These are phyloP conservation scores for Themeda triandra DNA, from an alignment of 176 grass and related monocot species.

Conservation along the genomic window DNA sequence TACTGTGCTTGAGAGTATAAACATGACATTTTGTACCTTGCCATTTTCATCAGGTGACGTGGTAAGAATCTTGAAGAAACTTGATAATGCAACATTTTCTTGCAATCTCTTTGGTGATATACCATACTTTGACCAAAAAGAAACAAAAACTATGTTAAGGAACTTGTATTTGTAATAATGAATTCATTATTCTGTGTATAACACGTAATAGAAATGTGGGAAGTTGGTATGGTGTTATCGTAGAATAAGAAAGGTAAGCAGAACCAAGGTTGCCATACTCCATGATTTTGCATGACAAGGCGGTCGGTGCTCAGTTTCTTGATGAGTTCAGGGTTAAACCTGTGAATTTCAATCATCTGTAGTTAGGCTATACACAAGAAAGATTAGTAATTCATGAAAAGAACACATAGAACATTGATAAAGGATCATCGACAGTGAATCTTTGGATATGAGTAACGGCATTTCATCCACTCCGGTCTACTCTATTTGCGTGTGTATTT, in stretches of 20 bases:
- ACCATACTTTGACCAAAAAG: constrained; percentile 53
- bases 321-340: constrained; percentile 65
- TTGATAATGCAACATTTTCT: constrained; percentile 59
- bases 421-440: neutral
- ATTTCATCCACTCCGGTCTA: neutral
- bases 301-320: constrained; percentile 75
- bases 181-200: neutral
- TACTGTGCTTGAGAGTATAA: neutral
- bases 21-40: constrained; percentile 42
- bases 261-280: constrained; percentile 27
- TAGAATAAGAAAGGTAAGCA: neutral
- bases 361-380: neutral
- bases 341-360: constrained; percentile 20
- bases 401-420: neutral
- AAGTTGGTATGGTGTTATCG: neutral
- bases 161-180: neutral
- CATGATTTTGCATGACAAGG: constrained; percentile 94
- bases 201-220: neutral
- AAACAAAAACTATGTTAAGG: constrained; percentile 32
- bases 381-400: neutral
- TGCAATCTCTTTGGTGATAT: constrained; percentile 56
- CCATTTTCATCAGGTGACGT: constrained; percentile 69
- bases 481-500: neutral
- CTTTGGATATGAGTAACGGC: neutral
- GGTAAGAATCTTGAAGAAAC: constrained; percentile 86